These are phyloP conservation scores for Lactarius vividus DNA, from an alignment of 768 basidiomycete genomes.

Conservation along the genomic window DNA sequence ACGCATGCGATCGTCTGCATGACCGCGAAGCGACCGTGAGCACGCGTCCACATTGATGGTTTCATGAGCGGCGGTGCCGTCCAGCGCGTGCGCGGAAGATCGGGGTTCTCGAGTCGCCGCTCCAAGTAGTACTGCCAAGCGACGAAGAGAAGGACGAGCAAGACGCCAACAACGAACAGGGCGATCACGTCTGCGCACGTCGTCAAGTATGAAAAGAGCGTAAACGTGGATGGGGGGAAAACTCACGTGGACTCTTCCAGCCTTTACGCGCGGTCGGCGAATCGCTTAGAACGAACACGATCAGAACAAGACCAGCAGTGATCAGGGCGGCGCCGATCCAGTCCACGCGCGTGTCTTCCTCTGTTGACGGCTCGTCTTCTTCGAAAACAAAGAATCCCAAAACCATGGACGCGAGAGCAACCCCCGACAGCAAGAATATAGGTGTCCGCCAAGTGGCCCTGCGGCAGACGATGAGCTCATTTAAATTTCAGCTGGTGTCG, in stretches of 20 bases:
- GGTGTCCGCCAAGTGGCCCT: conserved; percentile 61
- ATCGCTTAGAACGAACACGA: conserved; percentile 72
- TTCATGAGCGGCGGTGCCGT: conserved; percentile 65
- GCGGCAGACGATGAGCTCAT: background rate
- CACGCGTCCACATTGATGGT: conserved; percentile 59
- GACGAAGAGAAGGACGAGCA: conserved; percentile 55
- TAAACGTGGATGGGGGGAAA: background rate
- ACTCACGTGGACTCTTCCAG: conserved; percentile 60
- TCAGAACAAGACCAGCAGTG: conserved; percentile 62
- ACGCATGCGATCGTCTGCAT: conserved; percentile 61
- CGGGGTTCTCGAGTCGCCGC: conserved; percentile 26
- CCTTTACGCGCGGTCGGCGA: conserved; percentile 55
- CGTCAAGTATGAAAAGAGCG: conserved; percentile 5
- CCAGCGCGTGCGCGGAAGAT: conserved; percentile 30
- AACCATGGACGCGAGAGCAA: conserved; percentile 51
- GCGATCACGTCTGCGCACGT: conserved; percentile 65
- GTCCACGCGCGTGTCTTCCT: conserved; percentile 51
- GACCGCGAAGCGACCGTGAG: conserved; percentile 57
- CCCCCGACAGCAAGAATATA: conserved; percentile 57
- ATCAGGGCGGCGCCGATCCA: conserved; percentile 72
- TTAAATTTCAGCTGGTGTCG: background rate
- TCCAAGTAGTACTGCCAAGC: conserved; percentile 68
- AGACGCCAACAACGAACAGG: conserved; percentile 58
- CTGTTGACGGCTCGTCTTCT: conserved; percentile 42
- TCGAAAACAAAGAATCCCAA: conserved; percentile 60